Base-by-base conservation (phyloP, 108 stramenopile species). In the Discostella pseudostelligera region DNA sequence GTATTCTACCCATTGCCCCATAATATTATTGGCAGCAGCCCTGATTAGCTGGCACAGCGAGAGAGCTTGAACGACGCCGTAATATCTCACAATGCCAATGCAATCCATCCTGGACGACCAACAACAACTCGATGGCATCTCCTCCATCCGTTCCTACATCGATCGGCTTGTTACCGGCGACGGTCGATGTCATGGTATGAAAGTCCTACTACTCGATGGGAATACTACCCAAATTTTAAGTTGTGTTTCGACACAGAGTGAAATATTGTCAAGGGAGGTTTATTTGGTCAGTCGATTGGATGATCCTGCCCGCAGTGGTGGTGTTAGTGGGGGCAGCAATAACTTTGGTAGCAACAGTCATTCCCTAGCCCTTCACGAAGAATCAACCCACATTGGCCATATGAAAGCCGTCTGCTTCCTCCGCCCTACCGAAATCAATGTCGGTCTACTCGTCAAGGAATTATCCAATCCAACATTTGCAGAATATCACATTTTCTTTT, bases 401-500 rank as follows among this genome's bases (percentile, higher is more conserved):
- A 76, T 99, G 58, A 99, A 98, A 72, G 94, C 97, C 11, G 83
- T 95, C 0, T 82, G 82, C 65, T 98, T 92, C 69, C 62, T 95
- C n/a, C 96, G 96, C 25, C 97, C 99, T 3, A 98, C 97, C 25
- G 83, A 81, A 64, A 62, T 66, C 8, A 95, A 87, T 59, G 63
- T 96, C 13, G 88, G 86, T 39, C 63, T 84, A 40, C 74, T 99
- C 13, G 80, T 80, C 3, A 53, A 70, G 44, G 98, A 99, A 74
- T 66, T 99, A 13, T 48, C 80, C 22, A 40, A 48, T 8, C 96
- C 97, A 2, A 80, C 91, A 37, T 99, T 92, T 78, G 50, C 83
- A 3, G 97, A 98, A 72, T 99, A 99, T 72, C 97, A 99, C 74
- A 55, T 99, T 21, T 99, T 93, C 76, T 97, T 99, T 78, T 85